Base-by-base conservation (phyloP, 2,329 filamentous ascomycete species). In the Paraconiothyrium sp. region DNA sequence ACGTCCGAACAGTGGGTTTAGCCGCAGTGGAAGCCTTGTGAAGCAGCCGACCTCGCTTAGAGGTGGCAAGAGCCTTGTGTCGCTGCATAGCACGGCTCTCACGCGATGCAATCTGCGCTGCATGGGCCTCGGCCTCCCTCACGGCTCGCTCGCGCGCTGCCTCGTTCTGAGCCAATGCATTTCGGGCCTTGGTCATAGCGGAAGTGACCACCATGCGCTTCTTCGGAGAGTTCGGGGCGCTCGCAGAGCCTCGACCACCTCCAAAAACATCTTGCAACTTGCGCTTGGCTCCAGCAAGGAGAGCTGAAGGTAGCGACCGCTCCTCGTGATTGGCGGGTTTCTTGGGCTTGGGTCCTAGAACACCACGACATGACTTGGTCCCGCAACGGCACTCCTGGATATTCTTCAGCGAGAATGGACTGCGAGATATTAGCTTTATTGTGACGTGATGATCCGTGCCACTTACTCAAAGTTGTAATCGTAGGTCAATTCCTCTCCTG, bases 401-500 rank as follows among this genome's bases (percentile, higher is more conserved):
- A 66, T 88, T 89, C 71, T 87, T 88, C 64, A 83, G 82, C 11
- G 86, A 89, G 41, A 76, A 78, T 4, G 76, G 75, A 50, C 77
- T 78, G 52, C 7, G 27, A 6, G 52, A 46, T 47, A 57, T 70
- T 50, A 70, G 65, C 30, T 43, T 16, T 51, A 39, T n/a, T 41
- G 55, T 27, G 48, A 16, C 13, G 14, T 34, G 32, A 30, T 24
- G 30, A 2, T 20, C 22, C 14, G n/a, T 32, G 1, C 39, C 22
- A 78, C 84, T 76, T 75, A 88, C 85, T 90, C 87, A 67, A 91
- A 91, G 68, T 91, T 91, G 77, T 91, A 91, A 83, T 99, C 95
- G 77, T 99, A 99, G 0, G 94, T 98, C 63, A 99, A 84, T 80
- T 99, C 95, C 66, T 98, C 93, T 27, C 95, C 95, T 11, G 94